phyloP scores from a whole-genome alignment of 768 basidiomycete species.

The Xanthoconium purpureum region DNA sequence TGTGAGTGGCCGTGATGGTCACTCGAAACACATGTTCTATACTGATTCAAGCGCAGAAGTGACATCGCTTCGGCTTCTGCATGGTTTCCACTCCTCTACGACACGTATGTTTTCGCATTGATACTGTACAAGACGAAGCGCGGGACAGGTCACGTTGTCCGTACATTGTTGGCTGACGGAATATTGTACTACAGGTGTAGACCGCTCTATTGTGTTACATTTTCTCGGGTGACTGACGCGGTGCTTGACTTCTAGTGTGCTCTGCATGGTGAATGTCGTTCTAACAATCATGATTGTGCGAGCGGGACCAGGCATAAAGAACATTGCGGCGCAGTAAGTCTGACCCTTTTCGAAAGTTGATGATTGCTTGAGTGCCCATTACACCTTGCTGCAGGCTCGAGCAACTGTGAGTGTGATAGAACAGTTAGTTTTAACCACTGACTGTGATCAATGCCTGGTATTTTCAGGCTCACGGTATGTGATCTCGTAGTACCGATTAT shows the following conservation, averaged over 20 bases:
- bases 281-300: constrained; percentile 38
- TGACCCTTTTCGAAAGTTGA: background rate
- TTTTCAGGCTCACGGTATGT: constrained; percentile 15
- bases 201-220: background rate
- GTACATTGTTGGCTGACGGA: constrained; percentile 32
- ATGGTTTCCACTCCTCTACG: constrained; percentile 41
- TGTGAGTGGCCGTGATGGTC: constrained; percentile 17
- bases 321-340: constrained; percentile 35
- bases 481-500: background rate
- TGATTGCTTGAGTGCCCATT: background rate
- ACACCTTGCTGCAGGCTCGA: constrained; percentile 22
- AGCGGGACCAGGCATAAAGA: constrained; percentile 31
- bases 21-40: background rate
- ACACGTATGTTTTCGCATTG: constrained; percentile 35
- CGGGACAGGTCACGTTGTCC: constrained; percentile 19
- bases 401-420: constrained; percentile 38
- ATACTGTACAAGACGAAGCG: constrained; percentile 31
- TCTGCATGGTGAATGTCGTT: constrained; percentile 37
- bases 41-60: constrained; percentile 11
- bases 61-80: constrained; percentile 35
- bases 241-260: constrained; percentile 26
- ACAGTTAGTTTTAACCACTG: constrained; percentile 14
- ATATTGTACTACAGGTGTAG: constrained; percentile 36
- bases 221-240: background rate
- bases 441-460: constrained; percentile 35